Evolutionary conservation across 148 eudicot genomes (phyloP).

Genomic region (Limonium bicolor): DNA sequence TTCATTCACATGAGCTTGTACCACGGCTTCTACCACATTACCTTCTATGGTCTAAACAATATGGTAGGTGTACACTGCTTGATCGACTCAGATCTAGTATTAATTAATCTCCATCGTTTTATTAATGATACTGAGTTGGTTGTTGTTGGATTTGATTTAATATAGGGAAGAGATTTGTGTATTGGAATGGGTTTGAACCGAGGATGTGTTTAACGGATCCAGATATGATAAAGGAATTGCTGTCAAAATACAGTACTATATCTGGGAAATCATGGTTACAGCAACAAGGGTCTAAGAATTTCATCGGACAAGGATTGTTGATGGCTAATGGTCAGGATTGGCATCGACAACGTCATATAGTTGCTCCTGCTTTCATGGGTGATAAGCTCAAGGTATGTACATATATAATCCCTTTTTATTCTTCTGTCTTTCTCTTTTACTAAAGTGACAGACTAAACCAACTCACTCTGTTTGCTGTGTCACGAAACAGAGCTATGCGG

Average conservation of each 20-base stretch:
- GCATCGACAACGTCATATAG: constrained; percentile 82
- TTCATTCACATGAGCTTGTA: too few relatives aligned
- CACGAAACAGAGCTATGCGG: constrained; percentile 52
- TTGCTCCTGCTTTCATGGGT: constrained; percentile 82
- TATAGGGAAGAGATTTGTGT: constrained; percentile 68
- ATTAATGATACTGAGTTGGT: too few relatives aligned
- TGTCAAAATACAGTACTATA: constrained; percentile 42
- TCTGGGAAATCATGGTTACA: constrained; percentile 90
- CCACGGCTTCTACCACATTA: too few relatives aligned
- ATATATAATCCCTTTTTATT: neutral
- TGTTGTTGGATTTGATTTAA: too few relatives aligned
- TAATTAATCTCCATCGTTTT: too few relatives aligned
- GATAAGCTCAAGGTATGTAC: constrained; percentile 68
- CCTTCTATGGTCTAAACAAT: too few relatives aligned
- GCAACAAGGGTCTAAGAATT: constrained; percentile 74
- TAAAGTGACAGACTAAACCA: neutral
- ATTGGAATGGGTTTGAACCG: constrained; percentile 87
- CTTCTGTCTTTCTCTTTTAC: neutral
- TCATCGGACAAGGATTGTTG: constrained; percentile 60
- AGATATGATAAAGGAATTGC: constrained; percentile 52
- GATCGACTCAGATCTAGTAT: too few relatives aligned
- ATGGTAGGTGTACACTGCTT: too few relatives aligned
- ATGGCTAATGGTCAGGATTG: constrained; percentile 93
- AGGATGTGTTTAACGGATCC: constrained; percentile 80
- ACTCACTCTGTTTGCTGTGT: neutral